These are phyloP conservation scores for Phyllosticta capitalensis DNA, from an alignment of 2,329 filamentous ascomycete species.

Conservation along the genomic window DNA sequence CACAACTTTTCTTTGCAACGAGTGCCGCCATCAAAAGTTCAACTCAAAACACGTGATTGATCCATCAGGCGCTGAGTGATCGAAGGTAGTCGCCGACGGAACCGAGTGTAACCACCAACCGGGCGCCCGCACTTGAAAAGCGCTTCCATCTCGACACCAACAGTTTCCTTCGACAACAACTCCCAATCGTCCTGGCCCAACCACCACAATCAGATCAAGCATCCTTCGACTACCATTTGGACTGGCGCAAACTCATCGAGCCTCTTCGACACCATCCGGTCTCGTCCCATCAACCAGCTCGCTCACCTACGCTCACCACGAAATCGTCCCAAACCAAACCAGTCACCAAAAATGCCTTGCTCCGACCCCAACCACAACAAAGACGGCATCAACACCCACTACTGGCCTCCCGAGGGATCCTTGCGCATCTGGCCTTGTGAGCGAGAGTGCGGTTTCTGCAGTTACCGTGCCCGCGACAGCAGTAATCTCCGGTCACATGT, in stretches of 20 bases:
- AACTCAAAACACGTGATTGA: not conserved
- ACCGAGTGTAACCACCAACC: not conserved
- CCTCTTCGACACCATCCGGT: no score
- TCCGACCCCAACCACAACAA: not conserved
- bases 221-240: no score
- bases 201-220: no score
- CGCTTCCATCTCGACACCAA: not conserved
- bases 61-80: not conserved
- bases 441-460: slow-evolving; percentile 9
- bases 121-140: not conserved
- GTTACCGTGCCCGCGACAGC: slow-evolving; percentile 5
- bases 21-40: not conserved
- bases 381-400: not conserved
- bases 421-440: slow-evolving; percentile 10
- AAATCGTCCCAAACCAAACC: not conserved
- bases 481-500: slow-evolving; percentile 4
- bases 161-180: not conserved
- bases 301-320: not conserved
- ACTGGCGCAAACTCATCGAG: no score
- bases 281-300: not conserved
- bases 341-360: not conserved
- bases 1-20: not conserved
- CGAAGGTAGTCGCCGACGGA: not conserved
- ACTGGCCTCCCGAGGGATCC: slow-evolving; percentile 8
- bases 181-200: no score